phyloP scores from a whole-genome alignment of 345 rosid genomes.

The Hibiscus trionum region DNA sequence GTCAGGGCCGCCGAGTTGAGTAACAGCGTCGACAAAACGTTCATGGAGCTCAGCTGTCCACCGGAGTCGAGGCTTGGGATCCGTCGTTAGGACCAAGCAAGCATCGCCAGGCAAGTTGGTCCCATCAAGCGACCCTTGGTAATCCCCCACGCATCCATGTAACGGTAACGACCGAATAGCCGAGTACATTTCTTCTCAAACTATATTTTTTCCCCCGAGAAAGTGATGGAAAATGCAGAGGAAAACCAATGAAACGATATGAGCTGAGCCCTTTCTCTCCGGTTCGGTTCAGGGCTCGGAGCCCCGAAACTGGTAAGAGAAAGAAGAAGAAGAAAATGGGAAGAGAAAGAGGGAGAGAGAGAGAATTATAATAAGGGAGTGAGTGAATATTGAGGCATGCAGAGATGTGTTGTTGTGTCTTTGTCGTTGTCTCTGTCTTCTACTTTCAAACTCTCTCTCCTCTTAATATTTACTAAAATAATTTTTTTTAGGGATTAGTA shows the following conservation, averaged over 20 bases:
- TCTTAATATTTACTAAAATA: neutral
- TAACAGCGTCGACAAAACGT: conserved; percentile 27
- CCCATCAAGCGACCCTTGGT: neutral
- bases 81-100: neutral
- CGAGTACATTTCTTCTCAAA: neutral
- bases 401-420: neutral
- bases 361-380: neutral
- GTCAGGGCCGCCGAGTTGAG: conserved; percentile 96
- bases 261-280: neutral
- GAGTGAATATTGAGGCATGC: neutral
- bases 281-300: neutral
- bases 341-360: neutral
- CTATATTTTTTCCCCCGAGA: neutral
- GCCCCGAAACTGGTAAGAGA: neutral
- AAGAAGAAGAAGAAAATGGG: neutral
- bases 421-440: neutral
- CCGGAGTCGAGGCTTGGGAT: neutral
- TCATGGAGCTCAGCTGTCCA: neutral
- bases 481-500: too few relatives aligned
- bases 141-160: neutral
- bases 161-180: neutral
- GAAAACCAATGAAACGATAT: neutral
- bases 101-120: neutral
- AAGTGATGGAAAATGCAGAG: neutral
- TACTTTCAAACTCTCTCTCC: neutral